A percentile compares a stretch with the other conserved stretches of the same genome.
Conservation (phyloP, 495 filamentous ascomycete species). For the Neurospora intermedia region DNA sequence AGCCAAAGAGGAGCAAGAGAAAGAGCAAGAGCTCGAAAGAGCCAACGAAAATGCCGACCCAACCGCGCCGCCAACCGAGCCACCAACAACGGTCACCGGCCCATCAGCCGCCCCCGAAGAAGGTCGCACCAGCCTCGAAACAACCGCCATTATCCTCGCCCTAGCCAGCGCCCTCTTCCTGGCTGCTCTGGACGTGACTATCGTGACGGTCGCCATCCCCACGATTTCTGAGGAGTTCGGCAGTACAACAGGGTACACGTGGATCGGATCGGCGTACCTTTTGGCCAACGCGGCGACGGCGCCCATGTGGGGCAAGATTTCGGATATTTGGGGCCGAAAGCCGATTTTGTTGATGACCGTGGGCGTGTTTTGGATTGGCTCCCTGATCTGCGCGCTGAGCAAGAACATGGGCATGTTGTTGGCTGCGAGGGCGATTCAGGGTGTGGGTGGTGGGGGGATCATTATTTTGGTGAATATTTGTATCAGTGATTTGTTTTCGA, state of each 20-base stretch:
- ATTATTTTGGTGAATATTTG: slow-evolving; percentile 71
- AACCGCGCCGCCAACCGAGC: neutral
- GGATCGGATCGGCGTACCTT: slow-evolving; percentile 64
- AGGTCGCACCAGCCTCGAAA: slow-evolving; percentile 24
- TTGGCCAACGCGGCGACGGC: slow-evolving; percentile 58
- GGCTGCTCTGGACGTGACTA: slow-evolving; percentile 37
- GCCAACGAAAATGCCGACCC: neutral
- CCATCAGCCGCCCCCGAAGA: slow-evolving; percentile 17
- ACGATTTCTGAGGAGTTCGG: slow-evolving; percentile 54
- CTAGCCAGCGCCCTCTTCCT: slow-evolving; percentile 44
- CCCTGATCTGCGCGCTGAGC: slow-evolving; percentile 58
- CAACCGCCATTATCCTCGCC: slow-evolving; percentile 28
- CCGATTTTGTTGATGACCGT: slow-evolving; percentile 64
- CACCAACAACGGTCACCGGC: neutral
- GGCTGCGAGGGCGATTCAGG: slow-evolving; percentile 66
- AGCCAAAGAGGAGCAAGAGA: neutral
- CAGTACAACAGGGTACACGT: slow-evolving; percentile 59
- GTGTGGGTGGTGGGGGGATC: slow-evolving; percentile 73
- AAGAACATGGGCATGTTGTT: slow-evolving; percentile 65
- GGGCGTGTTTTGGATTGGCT: slow-evolving; percentile 63
- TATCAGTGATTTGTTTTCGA: slow-evolving; percentile 71
- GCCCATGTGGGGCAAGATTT: slow-evolving; percentile 73
- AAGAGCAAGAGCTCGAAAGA: neutral
- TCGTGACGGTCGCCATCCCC: slow-evolving; percentile 32
- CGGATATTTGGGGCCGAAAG: slow-evolving; percentile 82